Percentiles rank a stretch among this genome's conserved stretches.
phyloP scores from a whole-genome alignment of 106 monocot species.

The Dendrobium catenatum region DNA sequence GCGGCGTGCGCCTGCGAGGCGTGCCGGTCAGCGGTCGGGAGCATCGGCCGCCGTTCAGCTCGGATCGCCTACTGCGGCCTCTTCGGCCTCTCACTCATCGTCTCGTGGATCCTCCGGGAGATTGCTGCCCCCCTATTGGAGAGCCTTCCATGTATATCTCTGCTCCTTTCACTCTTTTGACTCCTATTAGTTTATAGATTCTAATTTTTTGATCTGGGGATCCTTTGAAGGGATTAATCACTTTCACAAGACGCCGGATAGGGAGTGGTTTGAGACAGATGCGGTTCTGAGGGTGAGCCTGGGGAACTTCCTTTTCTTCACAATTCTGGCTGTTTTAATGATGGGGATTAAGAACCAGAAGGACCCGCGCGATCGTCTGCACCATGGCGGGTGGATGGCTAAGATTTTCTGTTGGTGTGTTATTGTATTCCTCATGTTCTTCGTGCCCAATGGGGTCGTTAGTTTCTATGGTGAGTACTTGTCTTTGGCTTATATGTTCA shows the following conservation, averaged over 20 bases:
- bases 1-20: constrained; percentile 98
- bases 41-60: constrained; percentile 94
- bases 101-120: constrained; percentile 91
- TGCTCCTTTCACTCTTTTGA: neutral
- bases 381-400: constrained; percentile 94
- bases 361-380: constrained; percentile 81
- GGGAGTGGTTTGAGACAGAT: constrained; percentile 99
- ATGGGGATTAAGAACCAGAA: constrained; percentile 90
- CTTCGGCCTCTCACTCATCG: constrained; percentile 92
- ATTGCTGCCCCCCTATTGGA: constrained; percentile 96
- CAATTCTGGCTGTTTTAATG: constrained; percentile 73
- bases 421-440: constrained; percentile 35
- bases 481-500: neutral
- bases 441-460: constrained; percentile 23
- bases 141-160: constrained; percentile 64
- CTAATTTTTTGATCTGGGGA: neutral
- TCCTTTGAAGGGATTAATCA: constrained; percentile 83
- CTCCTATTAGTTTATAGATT: neutral
- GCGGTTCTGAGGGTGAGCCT: constrained; percentile 93
- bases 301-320: constrained; percentile 95
- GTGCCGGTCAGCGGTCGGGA: constrained; percentile 82
- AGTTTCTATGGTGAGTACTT: constrained; percentile 24
- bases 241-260: constrained; percentile 75
- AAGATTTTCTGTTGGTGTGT: constrained; percentile 88
- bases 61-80: constrained; percentile 98